Base-by-base conservation (phyloP, 345 rosid genomes). In the Conringia planisiliqua region DNA sequence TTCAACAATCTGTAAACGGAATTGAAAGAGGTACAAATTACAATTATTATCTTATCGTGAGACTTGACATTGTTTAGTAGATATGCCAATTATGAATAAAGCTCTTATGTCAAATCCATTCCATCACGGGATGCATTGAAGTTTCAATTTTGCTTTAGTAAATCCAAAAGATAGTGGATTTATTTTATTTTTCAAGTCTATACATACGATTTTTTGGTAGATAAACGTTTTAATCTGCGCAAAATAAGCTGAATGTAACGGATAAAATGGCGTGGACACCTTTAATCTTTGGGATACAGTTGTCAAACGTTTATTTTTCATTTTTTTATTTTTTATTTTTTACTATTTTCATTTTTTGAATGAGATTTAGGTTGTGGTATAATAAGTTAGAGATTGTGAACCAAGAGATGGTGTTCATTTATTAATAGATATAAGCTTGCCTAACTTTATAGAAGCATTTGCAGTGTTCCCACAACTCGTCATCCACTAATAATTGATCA, bases 401-500 rank as follows among this genome's bases (percentile, higher is more conserved):
- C 56, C 69, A 68, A 60, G 79, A 50, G 39, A 43, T 54, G 32
- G 27, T 44, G 43, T 24, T 62, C 14, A 27, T 76, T 62, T 43
- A 6, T 52, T 43, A 33, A 68, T 76, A 43, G 26, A 67, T 36
- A 54, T 26, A 26, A 55, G 42, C 43, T 54, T 63, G 71, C 60
- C 60, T 55, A 70, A 70, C 75, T 76, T 70, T 76, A 70, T 35
- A 7, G 22, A 22, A 76, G 59, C 75, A 63, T 46, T 55, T 70
- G 70, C 36, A 35, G 33, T 55, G 66, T 76, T 76, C 80, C 71
- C 75, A 17, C 60, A 70, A 76, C 75, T 76, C 60, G 75, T 70
- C 71, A 55, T 42, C 80, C 80, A 76, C 80, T 76, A 70, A 76
- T 76, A 13, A 55, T 62, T 63, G 60, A 54, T 76, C 70, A 68